Conservation (phyloP, 345 rosid species). For the Populus simonii region DNA sequence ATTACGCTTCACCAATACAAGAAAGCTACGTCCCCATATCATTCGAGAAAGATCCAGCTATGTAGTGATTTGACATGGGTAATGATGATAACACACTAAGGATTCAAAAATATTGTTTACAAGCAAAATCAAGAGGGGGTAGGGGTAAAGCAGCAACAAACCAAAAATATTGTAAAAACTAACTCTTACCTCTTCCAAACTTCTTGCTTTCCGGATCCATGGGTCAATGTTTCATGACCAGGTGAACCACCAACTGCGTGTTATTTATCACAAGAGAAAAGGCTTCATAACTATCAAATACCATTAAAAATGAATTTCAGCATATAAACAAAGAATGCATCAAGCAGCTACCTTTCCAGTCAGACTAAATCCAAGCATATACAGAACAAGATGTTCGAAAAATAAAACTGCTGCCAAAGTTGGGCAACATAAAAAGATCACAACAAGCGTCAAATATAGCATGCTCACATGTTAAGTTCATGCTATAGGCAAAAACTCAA, state of each 20-base stretch:
- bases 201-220: conserved; percentile 71
- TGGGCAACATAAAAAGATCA: background rate
- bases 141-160: background rate
- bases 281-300: background rate
- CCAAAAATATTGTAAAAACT: background rate
- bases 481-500: background rate
- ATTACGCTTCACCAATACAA: background rate
- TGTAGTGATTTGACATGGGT: background rate
- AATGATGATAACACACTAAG: background rate
- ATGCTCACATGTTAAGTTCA: background rate
- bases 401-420: background rate
- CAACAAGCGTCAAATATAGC: background rate
- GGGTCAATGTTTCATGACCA: conserved; percentile 25
- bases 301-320: background rate
- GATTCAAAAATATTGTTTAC: background rate
- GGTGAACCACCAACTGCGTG: conserved; percentile 37
- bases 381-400: background rate
- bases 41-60: too few species aligned
- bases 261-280: background rate
- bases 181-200: conserved; percentile 61
- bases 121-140: background rate
- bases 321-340: background rate
- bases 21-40: too few species aligned
- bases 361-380: background rate
- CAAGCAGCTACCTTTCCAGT: background rate